Evolutionary conservation across 352 stramenopile species (phyloP), one percentile per base, ranked within the genome.

Genomic region (Pythium pectinolyticum): DNA sequence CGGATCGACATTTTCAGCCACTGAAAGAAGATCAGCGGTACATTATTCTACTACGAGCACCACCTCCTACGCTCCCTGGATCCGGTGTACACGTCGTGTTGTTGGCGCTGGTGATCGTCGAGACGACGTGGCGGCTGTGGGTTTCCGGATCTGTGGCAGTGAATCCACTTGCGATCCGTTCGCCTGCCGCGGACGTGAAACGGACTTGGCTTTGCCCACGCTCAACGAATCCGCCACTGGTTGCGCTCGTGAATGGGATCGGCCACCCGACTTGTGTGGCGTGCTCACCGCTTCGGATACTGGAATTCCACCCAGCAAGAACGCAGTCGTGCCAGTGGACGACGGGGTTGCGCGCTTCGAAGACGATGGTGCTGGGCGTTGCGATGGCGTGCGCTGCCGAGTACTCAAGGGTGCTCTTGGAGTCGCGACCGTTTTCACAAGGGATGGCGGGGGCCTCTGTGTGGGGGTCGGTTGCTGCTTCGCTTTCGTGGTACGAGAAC

Each of bases 131-230:
- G 54, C 28, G 10, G 41, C 20, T 17, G n/a, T n/a, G n/a, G 56
- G 32, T 41, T 40, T 49, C 2, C 56, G 31, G 32, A 63, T 56
- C 5, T 49, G 22, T 22, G 56, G 56, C 32, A 63, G 34, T 28
- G 43, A 31, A 0, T 50, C 32, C 43, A 50, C 1, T 7, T 22
- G 43, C 43, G 43, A 34, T 34, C 11, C 14, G 43, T 14, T 50
- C 24, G 32, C 35, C 2, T 53, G n/a, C 10, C 28, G n/a, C n/a
- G n/a, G 15, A 1, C 7, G 11, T 19, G 30, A 19, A 1, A 46
- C 25, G 5, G 40, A 52, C 30, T 45, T 51, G 40, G 19, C 11
- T 61, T 61, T 61, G 15, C 22, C 19, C 32, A 30, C 43, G 31
- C 43, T 63, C 3, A 17, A n/a, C 2, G 47, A 34, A 17, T 41